Evolutionary conservation across 495 filamentous ascomycete genomes (phyloP).

Genomic region (Aspergillus haitiensis): DNA sequence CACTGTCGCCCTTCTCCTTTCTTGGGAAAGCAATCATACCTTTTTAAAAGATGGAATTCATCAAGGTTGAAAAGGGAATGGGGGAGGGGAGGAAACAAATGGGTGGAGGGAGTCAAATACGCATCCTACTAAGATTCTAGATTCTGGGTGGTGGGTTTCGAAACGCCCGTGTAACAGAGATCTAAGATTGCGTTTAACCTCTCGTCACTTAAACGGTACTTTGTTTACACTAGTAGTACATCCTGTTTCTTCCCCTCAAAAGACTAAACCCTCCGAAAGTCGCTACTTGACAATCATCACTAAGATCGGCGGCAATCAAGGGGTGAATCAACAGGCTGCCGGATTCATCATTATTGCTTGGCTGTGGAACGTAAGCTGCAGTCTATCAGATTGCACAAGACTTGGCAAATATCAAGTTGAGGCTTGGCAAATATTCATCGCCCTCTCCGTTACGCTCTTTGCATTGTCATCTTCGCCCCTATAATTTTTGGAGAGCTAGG

Average conservation of each 20-base stretch:
- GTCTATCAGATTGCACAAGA: conserved; percentile 38
- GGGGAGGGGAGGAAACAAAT: too few relatives aligned
- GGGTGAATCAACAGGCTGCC: conserved; percentile 11
- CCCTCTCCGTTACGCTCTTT: conserved; percentile 25
- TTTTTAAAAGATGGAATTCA: too few relatives aligned
- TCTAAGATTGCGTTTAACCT: conserved; percentile 14
- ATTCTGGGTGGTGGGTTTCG: neutral
- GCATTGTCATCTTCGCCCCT: conserved; percentile 5
- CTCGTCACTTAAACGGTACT: conserved; percentile 2
- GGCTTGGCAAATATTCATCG: conserved; percentile 37
- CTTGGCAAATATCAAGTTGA: conserved; percentile 42
- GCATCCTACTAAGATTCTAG: conserved; percentile 1
- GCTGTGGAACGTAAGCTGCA: conserved; percentile 26
- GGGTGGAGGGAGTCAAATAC: neutral
- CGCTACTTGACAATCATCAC: neutral
- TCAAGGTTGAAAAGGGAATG: too few relatives aligned
- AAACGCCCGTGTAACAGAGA: conserved; percentile 4
- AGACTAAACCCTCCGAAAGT: neutral
- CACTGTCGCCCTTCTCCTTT: too few relatives aligned
- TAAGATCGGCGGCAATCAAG: conserved; percentile 10
- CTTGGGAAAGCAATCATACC: too few relatives aligned
- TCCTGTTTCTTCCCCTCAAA: neutral
- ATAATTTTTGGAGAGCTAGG: conserved; percentile 17
- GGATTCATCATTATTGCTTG: conserved; percentile 24
- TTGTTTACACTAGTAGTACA: neutral